These are phyloP conservation scores for Biscogniauxia marginata DNA, from an alignment of 2,329 filamentous ascomycete genomes.

Conservation along the genomic window DNA sequence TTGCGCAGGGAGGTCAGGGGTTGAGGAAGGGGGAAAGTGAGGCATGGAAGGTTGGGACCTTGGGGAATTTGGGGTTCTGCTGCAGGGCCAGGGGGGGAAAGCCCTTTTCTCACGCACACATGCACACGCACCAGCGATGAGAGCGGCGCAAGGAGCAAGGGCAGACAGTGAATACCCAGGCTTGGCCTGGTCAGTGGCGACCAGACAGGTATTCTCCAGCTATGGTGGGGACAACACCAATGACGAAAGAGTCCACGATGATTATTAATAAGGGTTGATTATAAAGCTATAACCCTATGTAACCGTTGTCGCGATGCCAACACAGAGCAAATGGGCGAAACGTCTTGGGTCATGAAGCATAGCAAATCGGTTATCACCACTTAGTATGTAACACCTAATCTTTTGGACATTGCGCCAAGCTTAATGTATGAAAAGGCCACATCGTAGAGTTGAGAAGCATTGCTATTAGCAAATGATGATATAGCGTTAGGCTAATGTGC, in stretches of 20 bases:
- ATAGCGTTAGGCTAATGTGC: not conserved
- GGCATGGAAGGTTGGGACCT: not conserved
- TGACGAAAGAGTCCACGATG: not conserved
- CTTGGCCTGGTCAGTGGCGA: not conserved
- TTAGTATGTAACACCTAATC: not conserved
- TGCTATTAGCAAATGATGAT: not conserved
- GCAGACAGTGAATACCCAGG: not conserved
- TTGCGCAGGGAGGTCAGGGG: not conserved
- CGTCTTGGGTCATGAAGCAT: too few species aligned
- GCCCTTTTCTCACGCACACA: not conserved
- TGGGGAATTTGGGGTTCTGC: not conserved
- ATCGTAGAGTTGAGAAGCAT: not conserved
- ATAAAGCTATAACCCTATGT: not conserved
- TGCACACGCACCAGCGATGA: not conserved
- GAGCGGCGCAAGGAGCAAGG: not conserved
- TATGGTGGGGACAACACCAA: not conserved
- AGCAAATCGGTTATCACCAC: not conserved
- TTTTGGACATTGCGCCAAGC: not conserved
- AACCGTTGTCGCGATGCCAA: not conserved
- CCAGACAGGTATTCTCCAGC: not conserved
- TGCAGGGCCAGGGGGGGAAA: not conserved
- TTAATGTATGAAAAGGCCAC: not conserved
- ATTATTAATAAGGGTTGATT: not conserved
- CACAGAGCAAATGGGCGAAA: not conserved
- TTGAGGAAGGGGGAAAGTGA: not conserved